Evolutionary conservation across 1,284 basidiomycete genomes (phyloP), one percentile per base, ranked within the genome.

Genomic region (Ganoderma sinense): DNA sequence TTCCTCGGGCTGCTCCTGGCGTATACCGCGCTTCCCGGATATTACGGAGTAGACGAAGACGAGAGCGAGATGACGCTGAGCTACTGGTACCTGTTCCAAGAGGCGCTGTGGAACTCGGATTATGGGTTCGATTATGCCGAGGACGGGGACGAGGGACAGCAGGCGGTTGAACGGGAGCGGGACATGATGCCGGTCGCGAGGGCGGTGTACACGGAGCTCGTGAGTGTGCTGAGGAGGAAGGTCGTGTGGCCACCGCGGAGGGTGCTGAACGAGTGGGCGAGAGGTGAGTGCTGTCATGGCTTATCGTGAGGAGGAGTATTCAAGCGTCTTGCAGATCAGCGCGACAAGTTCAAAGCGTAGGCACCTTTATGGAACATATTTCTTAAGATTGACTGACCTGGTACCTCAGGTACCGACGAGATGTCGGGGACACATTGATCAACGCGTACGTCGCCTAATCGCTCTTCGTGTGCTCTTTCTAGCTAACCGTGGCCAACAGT

Each of bases 21-120:
- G 10, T 92, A 94, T 73, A 95, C 94, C 0, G 91, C 89, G 0
- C 86, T 94, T 40, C 88, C 90, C 0, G 94, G 94, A 0, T 89
- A 88, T 72, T 94, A 91, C 75, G 92, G 93, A 1, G 86, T 89
- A 0, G 94, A 96, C 65, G 95, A 97, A 77, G 91, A 94, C 65
- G 90, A 94, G 76, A 95, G 93, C 75, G 94, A 96, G 83, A 88
- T 94, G 84, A 94, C 93, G 1, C 85, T 97, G 2, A 89, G 89
- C 0, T 96, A 96, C 75, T 97, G 96, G 91, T 96, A 95, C 71
- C 83, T 94, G 33, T 88, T 97, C 69, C 96, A 97, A 80, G 96
- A 97, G 79, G 89, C 94, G 1, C 81, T 97, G 41, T 95, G 94
- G 91, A 90, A 86, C 63, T 88, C 88, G 13, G 91, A 94, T 71